Evolutionary conservation across 768 basidiomycete genomes (phyloP), one percentile per base, ranked within the genome.

Genomic region (Coprinopsis strossmayeri): DNA sequence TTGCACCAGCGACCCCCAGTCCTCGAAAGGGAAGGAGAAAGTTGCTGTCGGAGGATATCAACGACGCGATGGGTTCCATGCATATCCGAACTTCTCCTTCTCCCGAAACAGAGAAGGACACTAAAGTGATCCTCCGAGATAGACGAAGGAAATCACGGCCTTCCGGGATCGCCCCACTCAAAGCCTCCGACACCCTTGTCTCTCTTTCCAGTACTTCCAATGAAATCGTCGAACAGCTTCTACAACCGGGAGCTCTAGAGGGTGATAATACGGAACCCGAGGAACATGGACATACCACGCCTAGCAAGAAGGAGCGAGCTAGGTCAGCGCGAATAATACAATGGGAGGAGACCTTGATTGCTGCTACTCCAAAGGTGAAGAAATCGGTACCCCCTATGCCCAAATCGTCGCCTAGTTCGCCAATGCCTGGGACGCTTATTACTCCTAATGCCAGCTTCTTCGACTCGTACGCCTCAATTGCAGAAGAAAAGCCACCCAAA

Each of bases 381-480:
- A 52, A 27, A 2, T 41, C 50, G 25, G 48, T 47, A 50, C 56
- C 63, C 55, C 27, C 32, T 26, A 53, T 30, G 27, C 49, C 46
- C 47, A 55, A 57, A 56, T 52, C 56, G 38, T 54, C 63, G 48
- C 58, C 61, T 9, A 68, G 69, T 30, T 66, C 67, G 30, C 59
- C 56, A 49, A 83, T 83, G 81, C 81, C 81, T 1, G 73, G 81
- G 39, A 74, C 81, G 1, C 65, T 82, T 11, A 57, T 59, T 38
- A 69, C 78, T 0, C 78, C 80, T 38, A 66, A 64, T 48, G 53
- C 59, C 40, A 64, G 63, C 28, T 56, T 59, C 41, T 40, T 44
- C 35, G 42, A 49, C 39, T 46, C 43, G 42, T 34, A 44, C 44
- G 30, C 34, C 53, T 13, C 35, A 28, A 43, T 20, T 42, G 48